Conservation (phyloP, 225 moss, liverwort and hornwort species). For the Polytrichum commune region DNA sequence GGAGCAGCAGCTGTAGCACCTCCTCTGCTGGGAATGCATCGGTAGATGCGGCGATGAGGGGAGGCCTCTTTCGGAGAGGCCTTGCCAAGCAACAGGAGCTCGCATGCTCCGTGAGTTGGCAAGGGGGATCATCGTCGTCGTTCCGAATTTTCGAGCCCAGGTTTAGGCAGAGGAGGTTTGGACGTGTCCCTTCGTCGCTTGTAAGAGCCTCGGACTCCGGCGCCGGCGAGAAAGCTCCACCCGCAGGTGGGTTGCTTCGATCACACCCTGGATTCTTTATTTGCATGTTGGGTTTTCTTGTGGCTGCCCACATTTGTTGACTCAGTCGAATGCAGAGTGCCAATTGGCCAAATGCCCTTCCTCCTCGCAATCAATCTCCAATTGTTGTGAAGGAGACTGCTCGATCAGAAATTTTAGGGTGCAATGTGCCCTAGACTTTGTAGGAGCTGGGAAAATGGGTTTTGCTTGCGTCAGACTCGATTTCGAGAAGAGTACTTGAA, state of each 20-base stretch:
- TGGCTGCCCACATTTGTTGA: not conserved
- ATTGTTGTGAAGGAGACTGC: not conserved
- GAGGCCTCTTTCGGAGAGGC: too few species aligned
- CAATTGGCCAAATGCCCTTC: not conserved
- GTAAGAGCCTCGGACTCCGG: not conserved
- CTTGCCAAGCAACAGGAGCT: too few species aligned
- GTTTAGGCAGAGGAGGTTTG: not conserved
- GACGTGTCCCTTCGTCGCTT: not conserved
- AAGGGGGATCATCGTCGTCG: too few species aligned
- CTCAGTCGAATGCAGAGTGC: not conserved
- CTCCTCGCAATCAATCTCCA: not conserved
- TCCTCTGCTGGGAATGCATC: too few species aligned
- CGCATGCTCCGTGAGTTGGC: too few species aligned
- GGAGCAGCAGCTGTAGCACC: too few species aligned
- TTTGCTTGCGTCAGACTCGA: too few species aligned
- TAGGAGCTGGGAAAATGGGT: too few species aligned
- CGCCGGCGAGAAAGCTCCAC: not conserved
- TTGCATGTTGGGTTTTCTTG: not conserved
- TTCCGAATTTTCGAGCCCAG: too few species aligned
- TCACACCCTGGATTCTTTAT: not conserved
- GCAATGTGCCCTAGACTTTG: not conserved
- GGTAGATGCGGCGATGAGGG: too few species aligned
- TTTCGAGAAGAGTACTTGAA: too few species aligned
- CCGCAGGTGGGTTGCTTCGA: not conserved
- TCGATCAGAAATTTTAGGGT: not conserved